Percentiles rank a stretch among this genome's conserved stretches.
Conservation (phyloP, 129 eudicot species). For the Centaurea solstitialis region DNA sequence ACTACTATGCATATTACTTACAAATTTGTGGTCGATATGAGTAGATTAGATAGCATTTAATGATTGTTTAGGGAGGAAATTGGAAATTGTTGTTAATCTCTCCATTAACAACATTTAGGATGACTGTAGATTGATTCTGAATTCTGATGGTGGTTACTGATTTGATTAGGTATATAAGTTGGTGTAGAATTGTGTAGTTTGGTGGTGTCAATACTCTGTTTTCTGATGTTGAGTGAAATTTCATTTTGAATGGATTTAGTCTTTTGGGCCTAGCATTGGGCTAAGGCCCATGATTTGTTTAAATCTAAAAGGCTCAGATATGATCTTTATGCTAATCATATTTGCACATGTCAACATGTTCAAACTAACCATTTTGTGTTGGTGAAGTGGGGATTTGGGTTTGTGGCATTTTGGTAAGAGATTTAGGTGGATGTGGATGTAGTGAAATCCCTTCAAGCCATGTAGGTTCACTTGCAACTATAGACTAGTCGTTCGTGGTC, state of each 20-base stretch:
- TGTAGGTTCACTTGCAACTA: too few relatives aligned
- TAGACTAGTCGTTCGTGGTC: too few relatives aligned
- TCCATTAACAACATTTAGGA: too few relatives aligned
- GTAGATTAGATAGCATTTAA: neutral
- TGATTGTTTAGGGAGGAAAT: neutral
- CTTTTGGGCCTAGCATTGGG: neutral
- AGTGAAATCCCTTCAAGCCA: too few relatives aligned
- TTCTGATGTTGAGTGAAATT: neutral
- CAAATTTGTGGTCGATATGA: neutral
- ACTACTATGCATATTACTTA: neutral
- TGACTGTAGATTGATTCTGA: conserved; percentile 3
- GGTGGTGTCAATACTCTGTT: neutral
- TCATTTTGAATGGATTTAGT: neutral
- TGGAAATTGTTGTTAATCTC: conserved; percentile 7
- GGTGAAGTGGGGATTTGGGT: neutral
- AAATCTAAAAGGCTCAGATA: neutral
- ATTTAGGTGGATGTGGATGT: too few relatives aligned
- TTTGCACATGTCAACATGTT: neutral
- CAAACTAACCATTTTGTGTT: neutral
- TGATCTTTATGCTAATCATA: neutral
- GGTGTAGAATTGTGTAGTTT: neutral
- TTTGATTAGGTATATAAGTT: conserved; percentile 16
- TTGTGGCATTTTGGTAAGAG: too few relatives aligned
- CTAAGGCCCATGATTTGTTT: neutral
- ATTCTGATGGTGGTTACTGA: conserved; percentile 19